A percentile compares a stretch with the other conserved stretches of the same genome.
These are phyloP conservation scores for Pseudogymnoascus sp. DNA, from an alignment of 2,329 filamentous ascomycete genomes.

Conservation along the genomic window DNA sequence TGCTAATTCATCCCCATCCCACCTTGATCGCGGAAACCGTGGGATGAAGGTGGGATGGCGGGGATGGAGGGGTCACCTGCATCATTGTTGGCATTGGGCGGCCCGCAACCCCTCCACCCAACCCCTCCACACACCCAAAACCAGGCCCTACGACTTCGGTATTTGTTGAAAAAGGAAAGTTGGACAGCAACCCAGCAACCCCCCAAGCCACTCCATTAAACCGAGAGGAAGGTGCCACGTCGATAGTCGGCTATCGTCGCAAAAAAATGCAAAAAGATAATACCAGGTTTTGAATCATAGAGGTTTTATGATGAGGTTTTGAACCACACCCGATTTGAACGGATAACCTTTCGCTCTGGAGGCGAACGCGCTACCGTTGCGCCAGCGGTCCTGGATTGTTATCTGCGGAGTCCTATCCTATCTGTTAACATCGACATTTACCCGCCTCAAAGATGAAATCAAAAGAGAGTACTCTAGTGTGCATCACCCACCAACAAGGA, in stretches of 20 bases:
- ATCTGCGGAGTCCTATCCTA: not conserved
- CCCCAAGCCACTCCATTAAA: not conserved
- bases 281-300: conserved; percentile 5
- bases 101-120: not conserved
- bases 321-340: conserved; percentile 12
- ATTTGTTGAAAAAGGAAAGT: conserved; percentile 1
- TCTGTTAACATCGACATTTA: not conserved
- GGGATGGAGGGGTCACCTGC: conserved; percentile 3
- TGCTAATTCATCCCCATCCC: not conserved
- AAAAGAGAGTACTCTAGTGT: not conserved
- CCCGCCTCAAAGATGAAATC: not conserved
- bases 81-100: not conserved
- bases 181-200: not conserved
- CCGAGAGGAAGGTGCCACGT: conserved; percentile 6
- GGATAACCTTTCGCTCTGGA: conserved; percentile 12
- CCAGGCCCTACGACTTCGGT: not conserved
- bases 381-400: conserved; percentile 9
- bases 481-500: not conserved
- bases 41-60: not conserved
- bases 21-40: not conserved
- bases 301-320: conserved; percentile 9
- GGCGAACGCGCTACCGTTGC: conserved; percentile 12
- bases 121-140: not conserved
- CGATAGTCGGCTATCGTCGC: not conserved
- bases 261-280: not conserved